Conservation (phyloP, 163 green algal species). For the Scenedesmus sp. region DNA sequence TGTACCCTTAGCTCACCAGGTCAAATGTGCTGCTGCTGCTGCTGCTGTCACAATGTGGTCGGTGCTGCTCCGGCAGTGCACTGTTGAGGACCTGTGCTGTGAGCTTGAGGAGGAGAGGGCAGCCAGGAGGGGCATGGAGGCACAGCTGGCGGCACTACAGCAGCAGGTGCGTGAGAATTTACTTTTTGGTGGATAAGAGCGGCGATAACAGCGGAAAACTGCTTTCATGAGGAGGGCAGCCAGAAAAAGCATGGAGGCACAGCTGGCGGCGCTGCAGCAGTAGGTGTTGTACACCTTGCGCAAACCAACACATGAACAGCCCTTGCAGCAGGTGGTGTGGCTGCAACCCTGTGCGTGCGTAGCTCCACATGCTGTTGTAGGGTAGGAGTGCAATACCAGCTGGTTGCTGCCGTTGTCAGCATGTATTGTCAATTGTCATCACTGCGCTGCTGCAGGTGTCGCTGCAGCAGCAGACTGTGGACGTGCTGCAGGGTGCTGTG, state of each 20-base stretch:
- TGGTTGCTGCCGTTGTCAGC: not conserved
- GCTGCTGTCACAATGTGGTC: too few species aligned
- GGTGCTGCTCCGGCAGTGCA: not conserved
- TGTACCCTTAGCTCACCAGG: not conserved
- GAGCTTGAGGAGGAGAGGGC: conserved; percentile 7
- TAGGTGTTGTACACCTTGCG: too few species aligned
- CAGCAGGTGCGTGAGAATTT: conserved; percentile 37
- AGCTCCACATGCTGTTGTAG: too few species aligned
- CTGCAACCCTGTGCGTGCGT: too few species aligned
- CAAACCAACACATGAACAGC: too few species aligned
- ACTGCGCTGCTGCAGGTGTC: not conserved
- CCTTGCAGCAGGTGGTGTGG: not conserved
- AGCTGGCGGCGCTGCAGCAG: conserved; percentile 32
- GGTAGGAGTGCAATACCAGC: too few species aligned
- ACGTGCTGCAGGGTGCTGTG: conserved; percentile 74
- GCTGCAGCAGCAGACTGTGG: not conserved
- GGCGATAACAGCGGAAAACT: too few species aligned
- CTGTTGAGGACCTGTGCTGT: conserved; percentile 13
- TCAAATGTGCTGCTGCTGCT: not conserved
- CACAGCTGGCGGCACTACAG: conserved; percentile 16
- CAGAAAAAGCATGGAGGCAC: not conserved
- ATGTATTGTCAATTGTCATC: not conserved
- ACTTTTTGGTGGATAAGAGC: too few species aligned
- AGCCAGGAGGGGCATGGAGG: not conserved
- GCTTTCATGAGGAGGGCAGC: too few species aligned